A percentile compares a stretch with the other conserved stretches of the same genome.
Conservation (phyloP, 768 basidiomycete genomes). For the Gelatoporia subvermispora region DNA sequence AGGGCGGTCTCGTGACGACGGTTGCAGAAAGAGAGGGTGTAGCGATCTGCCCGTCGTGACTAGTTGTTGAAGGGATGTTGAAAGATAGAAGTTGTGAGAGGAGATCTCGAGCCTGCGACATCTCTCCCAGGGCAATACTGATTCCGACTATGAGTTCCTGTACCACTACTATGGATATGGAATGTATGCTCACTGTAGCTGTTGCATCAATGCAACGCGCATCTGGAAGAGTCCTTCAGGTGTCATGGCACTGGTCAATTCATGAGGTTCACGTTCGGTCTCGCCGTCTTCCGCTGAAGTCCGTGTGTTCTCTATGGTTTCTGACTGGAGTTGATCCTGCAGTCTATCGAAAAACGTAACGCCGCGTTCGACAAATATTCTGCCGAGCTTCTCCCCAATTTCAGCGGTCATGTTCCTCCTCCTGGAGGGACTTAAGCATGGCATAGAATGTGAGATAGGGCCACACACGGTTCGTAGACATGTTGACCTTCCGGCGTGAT, state of each 20-base stretch:
- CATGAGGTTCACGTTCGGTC: conserved; percentile 27
- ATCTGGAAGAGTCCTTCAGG: conserved; percentile 69
- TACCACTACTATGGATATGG: not conserved
- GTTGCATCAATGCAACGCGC: conserved; percentile 66
- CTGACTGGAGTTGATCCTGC: conserved; percentile 16
- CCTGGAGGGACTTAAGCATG: conserved; percentile 14
- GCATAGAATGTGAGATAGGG: not conserved
- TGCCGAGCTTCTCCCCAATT: conserved; percentile 60
- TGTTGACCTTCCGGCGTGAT: conserved; percentile 66
- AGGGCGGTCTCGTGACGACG: conserved; percentile 59
- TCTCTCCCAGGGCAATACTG: conserved; percentile 75
- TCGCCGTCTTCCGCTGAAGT: conserved; percentile 24
- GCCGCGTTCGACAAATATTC: conserved; percentile 73
- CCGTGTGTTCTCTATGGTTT: conserved; percentile 17
- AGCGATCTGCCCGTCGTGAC: too few species aligned
- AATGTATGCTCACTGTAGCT: conserved; percentile 57
- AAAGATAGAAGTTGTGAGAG: conserved; percentile 51
- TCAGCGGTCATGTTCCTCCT: conserved; percentile 48
- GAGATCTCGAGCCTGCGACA: conserved; percentile 71
- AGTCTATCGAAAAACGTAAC: conserved; percentile 66
- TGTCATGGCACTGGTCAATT: conserved; percentile 50
- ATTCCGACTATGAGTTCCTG: conserved; percentile 10
- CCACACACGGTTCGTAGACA: conserved; percentile 65
- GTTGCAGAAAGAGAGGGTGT: conserved; percentile 49
- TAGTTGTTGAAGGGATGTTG: conserved; percentile 3